These are phyloP conservation scores for Paraphoma chrysanthemicola DNA, from an alignment of 2,329 filamentous ascomycete species.

Conservation along the genomic window DNA sequence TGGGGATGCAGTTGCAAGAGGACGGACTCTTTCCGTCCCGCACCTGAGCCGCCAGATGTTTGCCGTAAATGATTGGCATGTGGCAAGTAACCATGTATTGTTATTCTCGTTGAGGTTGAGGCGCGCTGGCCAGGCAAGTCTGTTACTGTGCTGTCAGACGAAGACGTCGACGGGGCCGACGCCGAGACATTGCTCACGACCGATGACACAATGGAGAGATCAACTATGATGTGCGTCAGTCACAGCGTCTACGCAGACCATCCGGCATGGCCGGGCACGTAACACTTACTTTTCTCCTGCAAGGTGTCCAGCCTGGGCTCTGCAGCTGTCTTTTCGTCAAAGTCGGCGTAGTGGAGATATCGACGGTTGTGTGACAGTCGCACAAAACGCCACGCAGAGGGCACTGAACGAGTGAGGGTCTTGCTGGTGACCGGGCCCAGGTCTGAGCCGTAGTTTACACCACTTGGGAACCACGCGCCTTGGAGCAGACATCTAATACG, in stretches of 20 bases:
- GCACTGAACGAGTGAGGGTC: slow-evolving; percentile 50
- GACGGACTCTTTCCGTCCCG: slow-evolving; percentile 67
- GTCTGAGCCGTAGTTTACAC: slow-evolving; percentile 59
- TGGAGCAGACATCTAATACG: slow-evolving; percentile 86
- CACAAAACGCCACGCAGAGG: slow-evolving; percentile 78
- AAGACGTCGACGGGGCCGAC: slow-evolving; percentile 57
- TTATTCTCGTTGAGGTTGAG: slow-evolving; percentile 79
- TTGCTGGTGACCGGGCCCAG: slow-evolving; percentile 53
- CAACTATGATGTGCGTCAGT: slow-evolving; percentile 61
- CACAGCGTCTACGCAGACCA: slow-evolving; percentile 27
- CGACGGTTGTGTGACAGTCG: slow-evolving; percentile 89
- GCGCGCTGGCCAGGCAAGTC: slow-evolving; percentile 37
- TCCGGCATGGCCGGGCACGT: slow-evolving; percentile 8
- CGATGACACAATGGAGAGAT: slow-evolving; percentile 85
- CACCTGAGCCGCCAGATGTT: slow-evolving; percentile 37
- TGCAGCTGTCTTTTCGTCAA: slow-evolving; percentile 67
- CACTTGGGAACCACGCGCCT: slow-evolving; percentile 82
- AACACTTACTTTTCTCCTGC: slow-evolving; percentile 70
- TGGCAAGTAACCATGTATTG: slow-evolving; percentile 76
- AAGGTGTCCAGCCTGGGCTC: slow-evolving; percentile 77
- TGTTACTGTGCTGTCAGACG: slow-evolving; percentile 58
- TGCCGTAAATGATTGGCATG: slow-evolving; percentile 38
- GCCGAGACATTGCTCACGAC: slow-evolving; percentile 92
- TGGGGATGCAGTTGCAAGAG: slow-evolving; percentile 84
- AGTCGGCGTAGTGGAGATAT: slow-evolving; percentile 89